Conservation (phyloP, 31 red algal species). For the Asparagopsis taxiformis region DNA sequence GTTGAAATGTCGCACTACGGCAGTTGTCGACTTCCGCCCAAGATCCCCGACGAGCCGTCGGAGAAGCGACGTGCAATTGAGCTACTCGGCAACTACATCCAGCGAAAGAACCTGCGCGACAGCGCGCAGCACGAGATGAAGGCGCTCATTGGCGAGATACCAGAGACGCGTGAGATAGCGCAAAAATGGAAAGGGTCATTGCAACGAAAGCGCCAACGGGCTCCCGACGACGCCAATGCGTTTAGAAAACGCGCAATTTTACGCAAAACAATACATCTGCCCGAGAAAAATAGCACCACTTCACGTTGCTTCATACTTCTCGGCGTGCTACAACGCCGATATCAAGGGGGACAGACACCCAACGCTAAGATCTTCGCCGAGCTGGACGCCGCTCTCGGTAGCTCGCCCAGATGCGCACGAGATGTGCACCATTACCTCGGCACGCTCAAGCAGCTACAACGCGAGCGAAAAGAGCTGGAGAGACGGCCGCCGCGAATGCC, state of each 20-base stretch:
- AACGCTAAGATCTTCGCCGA: slow-evolving; percentile 16
- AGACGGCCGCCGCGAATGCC: slow-evolving; percentile 40
- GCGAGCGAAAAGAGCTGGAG: slow-evolving; percentile 6
- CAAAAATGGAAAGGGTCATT: slow-evolving; percentile 54
- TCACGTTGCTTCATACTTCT: slow-evolving; percentile 43
- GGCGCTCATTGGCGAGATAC: slow-evolving; percentile 30
- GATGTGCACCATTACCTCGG: slow-evolving; percentile 30
- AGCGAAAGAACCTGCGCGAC: slow-evolving; percentile 20
- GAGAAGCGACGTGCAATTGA: slow-evolving; percentile 24
- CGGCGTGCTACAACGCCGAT: slow-evolving; percentile 18
- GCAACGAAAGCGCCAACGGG: slow-evolving; percentile 5
- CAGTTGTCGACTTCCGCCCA: slow-evolving; percentile 33
- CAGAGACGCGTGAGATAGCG: slow-evolving; percentile 23
- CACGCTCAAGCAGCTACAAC: slow-evolving; percentile 15
- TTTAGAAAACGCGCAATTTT: slow-evolving; percentile 17
- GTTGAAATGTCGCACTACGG: slow-evolving; percentile 31
- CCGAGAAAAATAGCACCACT: background rate
- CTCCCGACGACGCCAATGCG: background rate
- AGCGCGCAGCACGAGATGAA: no score
- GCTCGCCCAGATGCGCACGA: slow-evolving; percentile 3
- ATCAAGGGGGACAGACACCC: slow-evolving; percentile 7
- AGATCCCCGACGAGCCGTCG: slow-evolving; percentile 12
- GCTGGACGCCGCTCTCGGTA: slow-evolving; percentile 16
- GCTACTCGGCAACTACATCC: slow-evolving; percentile 28
- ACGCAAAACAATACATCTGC: slow-evolving; percentile 5